Evolutionary conservation across 805 yeast species (phyloP).

Genomic region (Jamesozyma hellenica): DNA sequence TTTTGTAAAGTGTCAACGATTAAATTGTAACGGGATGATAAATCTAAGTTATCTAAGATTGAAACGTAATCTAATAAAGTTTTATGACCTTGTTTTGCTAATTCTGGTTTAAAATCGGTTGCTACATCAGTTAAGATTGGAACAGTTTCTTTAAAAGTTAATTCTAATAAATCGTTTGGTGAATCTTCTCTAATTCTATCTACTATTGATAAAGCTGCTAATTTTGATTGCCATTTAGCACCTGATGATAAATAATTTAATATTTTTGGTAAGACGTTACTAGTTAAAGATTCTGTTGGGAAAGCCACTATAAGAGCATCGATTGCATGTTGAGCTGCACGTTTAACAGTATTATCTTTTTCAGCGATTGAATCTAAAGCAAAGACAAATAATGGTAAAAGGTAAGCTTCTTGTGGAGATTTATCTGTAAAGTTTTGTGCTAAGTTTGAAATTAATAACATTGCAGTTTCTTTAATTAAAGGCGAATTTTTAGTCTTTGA

Average conservation of each 20-base stretch:
- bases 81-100: constrained; percentile 73
- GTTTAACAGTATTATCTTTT: constrained; percentile 75
- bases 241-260: constrained; percentile 58
- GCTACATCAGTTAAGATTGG: constrained; percentile 84
- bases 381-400: constrained; percentile 50
- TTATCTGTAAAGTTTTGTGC: constrained; percentile 56
- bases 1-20: constrained; percentile 85
- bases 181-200: constrained; percentile 70
- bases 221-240: constrained; percentile 88
- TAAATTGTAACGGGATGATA: constrained; percentile 71
- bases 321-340: constrained; percentile 74
- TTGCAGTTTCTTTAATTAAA: constrained; percentile 66
- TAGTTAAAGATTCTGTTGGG: constrained; percentile 69
- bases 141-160: constrained; percentile 64
- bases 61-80: constrained; percentile 63
- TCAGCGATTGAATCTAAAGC: constrained; percentile 72
- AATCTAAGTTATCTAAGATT: constrained; percentile 85
- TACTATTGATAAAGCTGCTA: constrained; percentile 64
- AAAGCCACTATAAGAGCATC: constrained; percentile 60
- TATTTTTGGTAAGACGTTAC: constrained; percentile 55
- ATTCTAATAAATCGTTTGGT: constrained; percentile 77
- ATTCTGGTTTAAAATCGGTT: constrained; percentile 93
- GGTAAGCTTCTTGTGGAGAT: constrained; percentile 66
- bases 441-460: constrained; percentile 47
- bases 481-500: constrained; percentile 66